These are phyloP conservation scores for Phialophora tarda DNA, from an alignment of 2,329 filamentous ascomycete species.

Conservation along the genomic window DNA sequence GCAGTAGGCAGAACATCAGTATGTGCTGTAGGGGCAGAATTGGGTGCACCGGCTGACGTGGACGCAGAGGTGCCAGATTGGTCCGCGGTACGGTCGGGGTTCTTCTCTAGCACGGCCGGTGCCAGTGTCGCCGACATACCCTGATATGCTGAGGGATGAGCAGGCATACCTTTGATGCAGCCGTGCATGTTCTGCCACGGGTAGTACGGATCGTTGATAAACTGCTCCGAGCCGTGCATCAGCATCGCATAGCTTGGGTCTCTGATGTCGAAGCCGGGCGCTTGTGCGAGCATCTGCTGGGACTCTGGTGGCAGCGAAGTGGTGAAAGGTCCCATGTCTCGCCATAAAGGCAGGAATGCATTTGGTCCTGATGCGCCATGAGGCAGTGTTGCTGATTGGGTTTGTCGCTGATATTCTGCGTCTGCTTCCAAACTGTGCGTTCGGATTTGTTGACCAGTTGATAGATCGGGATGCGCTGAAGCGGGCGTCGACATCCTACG, in stretches of 20 bases:
- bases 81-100: not conserved
- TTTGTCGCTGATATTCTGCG: constrained; percentile 34
- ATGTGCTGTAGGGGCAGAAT: constrained; percentile 6
- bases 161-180: constrained; percentile 39
- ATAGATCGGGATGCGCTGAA: constrained; percentile 31
- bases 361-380: not conserved
- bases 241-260: constrained; percentile 54
- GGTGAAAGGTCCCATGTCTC: constrained; percentile 53
- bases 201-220: constrained; percentile 50
- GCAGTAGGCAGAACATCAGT: constrained; percentile 19
- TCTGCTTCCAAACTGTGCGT: constrained; percentile 28
- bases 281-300: constrained; percentile 56
- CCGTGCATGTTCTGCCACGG: constrained; percentile 51
- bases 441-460: constrained; percentile 26
- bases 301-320: constrained; percentile 59
- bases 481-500: constrained; percentile 54
- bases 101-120: constrained; percentile 46
- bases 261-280: constrained; percentile 51
- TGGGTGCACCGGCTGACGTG: constrained; percentile 3
- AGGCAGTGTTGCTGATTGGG: constrained; percentile 41
- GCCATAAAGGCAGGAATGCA: constrained; percentile 34
- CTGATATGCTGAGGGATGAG: constrained; percentile 41
- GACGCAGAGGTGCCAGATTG: constrained; percentile 1
- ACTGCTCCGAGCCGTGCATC: constrained; percentile 53
- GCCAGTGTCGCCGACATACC: constrained; percentile 51